These are phyloP conservation scores for Entonaema liquescens DNA, from an alignment of 495 filamentous ascomycete genomes.

Conservation along the genomic window DNA sequence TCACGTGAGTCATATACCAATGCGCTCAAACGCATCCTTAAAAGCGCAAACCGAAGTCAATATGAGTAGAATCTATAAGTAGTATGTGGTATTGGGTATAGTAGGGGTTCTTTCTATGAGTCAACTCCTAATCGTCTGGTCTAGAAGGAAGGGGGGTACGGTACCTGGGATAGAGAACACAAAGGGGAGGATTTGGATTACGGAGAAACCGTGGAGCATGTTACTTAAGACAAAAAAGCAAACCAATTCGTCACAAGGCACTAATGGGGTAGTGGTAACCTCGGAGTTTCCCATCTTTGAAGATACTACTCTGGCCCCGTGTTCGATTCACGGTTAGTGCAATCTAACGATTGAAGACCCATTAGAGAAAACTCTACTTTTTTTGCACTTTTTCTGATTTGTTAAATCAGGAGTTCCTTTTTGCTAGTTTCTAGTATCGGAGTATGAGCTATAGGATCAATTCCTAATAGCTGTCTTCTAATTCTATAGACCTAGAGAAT, in stretches of 20 bases:
- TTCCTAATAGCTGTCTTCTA: too few species aligned
- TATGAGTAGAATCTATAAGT: neutral
- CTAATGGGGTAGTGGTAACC: constrained; percentile 46
- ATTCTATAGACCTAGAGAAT: neutral
- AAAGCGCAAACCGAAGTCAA: neutral
- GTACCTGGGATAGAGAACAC: neutral
- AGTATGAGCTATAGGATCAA: neutral
- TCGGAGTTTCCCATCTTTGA: constrained; percentile 42
- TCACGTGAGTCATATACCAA: neutral
- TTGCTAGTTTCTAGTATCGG: neutral
- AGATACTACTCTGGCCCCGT: constrained; percentile 43
- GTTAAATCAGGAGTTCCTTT: neutral
- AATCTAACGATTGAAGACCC: constrained; percentile 22
- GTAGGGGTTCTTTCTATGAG: neutral
- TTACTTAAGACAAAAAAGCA: constrained; percentile 5
- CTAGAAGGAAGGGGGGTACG: neutral
- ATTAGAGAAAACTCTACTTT: constrained; percentile 37
- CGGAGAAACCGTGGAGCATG: neutral
- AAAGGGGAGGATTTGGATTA: neutral
- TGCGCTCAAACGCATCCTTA: neutral
- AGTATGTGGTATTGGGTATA: too few species aligned
- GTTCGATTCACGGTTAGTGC: constrained; percentile 46
- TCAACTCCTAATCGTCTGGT: neutral
- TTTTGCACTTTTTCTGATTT: constrained; percentile 3
- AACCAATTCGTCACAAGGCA: constrained; percentile 6